Evolutionary conservation across 768 basidiomycete genomes (phyloP).

Genomic region (Macrolepiota dolichaula): DNA sequence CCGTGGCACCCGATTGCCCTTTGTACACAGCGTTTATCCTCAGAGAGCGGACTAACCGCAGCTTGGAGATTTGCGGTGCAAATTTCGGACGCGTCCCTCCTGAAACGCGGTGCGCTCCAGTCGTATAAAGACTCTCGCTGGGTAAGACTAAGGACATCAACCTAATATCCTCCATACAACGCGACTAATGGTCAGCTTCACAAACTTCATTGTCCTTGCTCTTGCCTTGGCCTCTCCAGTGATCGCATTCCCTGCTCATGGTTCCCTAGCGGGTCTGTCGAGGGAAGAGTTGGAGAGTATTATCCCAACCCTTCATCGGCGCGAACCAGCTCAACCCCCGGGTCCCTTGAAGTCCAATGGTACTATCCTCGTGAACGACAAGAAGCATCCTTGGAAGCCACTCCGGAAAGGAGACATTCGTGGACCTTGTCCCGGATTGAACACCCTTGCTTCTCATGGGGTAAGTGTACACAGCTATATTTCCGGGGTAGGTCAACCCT

Average conservation of each 20-base stretch:
- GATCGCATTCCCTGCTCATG: conserved; percentile 20
- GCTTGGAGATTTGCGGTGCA: too few species aligned
- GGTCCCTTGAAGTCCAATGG: conserved; percentile 11
- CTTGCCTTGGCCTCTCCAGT: not conserved
- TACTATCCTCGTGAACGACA: conserved; percentile 15
- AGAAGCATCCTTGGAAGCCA: conserved; percentile 18
- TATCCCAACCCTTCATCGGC: not conserved
- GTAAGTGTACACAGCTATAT: conserved; percentile 6
- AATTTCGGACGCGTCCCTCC: too few species aligned
- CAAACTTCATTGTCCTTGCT: not conserved
- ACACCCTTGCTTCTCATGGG: too few species aligned
- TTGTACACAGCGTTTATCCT: too few species aligned
- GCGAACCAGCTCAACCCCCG: conserved; percentile 8
- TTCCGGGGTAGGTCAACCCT: not conserved
- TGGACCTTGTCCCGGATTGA: too few species aligned
- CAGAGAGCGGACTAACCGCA: too few species aligned
- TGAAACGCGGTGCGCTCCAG: too few species aligned
- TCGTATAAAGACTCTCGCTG: not conserved
- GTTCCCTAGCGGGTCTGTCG: conserved; percentile 22
- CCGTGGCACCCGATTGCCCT: too few species aligned
- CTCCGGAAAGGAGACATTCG: conserved; percentile 13
- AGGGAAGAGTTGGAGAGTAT: conserved; percentile 16
- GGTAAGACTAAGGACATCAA: not conserved
- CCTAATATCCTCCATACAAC: not conserved
- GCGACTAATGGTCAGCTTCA: not conserved